Percentiles rank a stretch among this genome's conserved stretches.
phyloP scores from a whole-genome alignment of 83 land plant species.

The Thuja plicata region DNA sequence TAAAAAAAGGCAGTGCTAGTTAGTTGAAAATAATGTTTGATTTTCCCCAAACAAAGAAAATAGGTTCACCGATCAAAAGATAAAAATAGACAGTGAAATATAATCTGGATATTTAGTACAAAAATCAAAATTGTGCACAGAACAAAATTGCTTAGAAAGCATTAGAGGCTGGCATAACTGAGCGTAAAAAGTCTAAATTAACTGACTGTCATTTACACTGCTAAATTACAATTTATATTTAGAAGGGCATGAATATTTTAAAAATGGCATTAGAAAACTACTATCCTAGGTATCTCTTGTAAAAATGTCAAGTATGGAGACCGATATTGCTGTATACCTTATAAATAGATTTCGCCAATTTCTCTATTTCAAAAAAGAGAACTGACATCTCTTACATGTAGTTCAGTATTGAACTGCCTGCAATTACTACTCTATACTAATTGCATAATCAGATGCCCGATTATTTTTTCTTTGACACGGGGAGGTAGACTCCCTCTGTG shows the following conservation, averaged over 20 bases:
- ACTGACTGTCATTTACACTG: neutral
- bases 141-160: neutral
- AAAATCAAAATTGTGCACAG: neutral
- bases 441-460: neutral
- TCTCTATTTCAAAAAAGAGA: neutral
- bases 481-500: slow-evolving; percentile 87
- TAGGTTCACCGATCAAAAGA: neutral
- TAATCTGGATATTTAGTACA: neutral
- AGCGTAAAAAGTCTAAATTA: neutral
- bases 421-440: neutral
- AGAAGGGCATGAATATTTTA: neutral
- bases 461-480: slow-evolving; percentile 19
- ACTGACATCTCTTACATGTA: neutral
- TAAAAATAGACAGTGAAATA: neutral
- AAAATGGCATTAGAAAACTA: neutral
- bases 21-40: neutral
- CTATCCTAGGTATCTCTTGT: neutral
- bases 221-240: neutral
- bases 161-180: neutral
- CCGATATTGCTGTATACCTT: neutral
- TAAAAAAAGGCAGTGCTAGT: too few relatives aligned
- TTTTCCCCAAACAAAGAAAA: neutral
- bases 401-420: neutral
- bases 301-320: neutral
- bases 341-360: neutral